Conservation (phyloP, 257 asterid species). For the Lycium barbarum region DNA sequence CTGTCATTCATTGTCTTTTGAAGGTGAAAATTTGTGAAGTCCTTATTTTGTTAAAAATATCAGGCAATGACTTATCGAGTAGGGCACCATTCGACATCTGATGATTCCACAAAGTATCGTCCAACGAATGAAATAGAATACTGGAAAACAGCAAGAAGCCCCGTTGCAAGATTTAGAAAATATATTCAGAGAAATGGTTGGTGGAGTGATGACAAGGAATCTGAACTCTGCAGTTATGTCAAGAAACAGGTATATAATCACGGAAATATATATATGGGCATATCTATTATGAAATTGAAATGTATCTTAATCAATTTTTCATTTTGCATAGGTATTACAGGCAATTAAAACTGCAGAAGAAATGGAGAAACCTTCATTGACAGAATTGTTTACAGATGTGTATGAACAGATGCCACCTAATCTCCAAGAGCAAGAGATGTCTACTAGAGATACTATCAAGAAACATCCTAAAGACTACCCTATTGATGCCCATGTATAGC, state of each 20-base stretch:
- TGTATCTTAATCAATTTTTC: background rate
- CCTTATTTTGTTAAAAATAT: background rate
- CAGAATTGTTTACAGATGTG: conserved; percentile 72
- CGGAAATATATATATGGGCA: background rate
- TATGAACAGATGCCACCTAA: conserved; percentile 59
- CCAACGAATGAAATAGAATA: conserved; percentile 66
- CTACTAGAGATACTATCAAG: conserved; percentile 62
- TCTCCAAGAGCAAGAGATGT: conserved; percentile 74
- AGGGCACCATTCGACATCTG: conserved; percentile 94
- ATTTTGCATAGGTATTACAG: conserved; percentile 51
- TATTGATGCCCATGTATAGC: conserved; percentile 66
- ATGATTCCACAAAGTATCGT: conserved; percentile 93
- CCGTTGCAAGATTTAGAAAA: conserved; percentile 64
- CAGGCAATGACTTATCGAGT: conserved; percentile 87
- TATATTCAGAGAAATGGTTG: conserved; percentile 78
- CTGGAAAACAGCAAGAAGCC: conserved; percentile 70
- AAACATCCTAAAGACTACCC: conserved; percentile 75
- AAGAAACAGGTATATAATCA: conserved; percentile 59
- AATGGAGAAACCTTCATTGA: conserved; percentile 61
- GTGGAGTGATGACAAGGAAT: conserved; percentile 80
- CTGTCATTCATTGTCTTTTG: background rate
- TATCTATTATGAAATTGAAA: background rate
- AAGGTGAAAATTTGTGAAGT: background rate
- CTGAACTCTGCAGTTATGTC: conserved; percentile 49
- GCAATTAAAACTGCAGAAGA: conserved; percentile 80